Percentiles rank a stretch among this genome's conserved stretches.
Conservation (phyloP, 1,139 yeast species). For the Kodamaea anthophila region DNA sequence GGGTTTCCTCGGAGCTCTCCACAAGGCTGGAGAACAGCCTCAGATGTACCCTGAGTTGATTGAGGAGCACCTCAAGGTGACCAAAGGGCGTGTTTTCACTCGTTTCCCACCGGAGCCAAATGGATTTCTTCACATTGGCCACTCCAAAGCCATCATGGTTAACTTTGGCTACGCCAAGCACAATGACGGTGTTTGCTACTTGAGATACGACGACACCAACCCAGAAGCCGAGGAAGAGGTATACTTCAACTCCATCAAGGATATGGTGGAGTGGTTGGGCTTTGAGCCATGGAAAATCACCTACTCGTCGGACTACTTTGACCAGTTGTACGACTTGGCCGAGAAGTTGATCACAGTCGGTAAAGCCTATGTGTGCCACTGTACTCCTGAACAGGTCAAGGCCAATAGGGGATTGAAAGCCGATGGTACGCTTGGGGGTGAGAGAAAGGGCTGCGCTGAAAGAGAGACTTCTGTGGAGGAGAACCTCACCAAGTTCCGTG, state of each 20-base stretch:
- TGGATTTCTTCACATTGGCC: conserved; percentile 95
- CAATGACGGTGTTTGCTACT: conserved; percentile 79
- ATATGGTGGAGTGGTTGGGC: conserved; percentile 90
- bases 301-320: conserved; percentile 93
- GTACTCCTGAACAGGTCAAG: conserved; percentile 88
- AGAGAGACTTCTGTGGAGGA: conserved; percentile 66
- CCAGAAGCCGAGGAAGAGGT: conserved; percentile 98
- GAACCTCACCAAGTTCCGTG: conserved; percentile 73
- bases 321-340: conserved; percentile 79
- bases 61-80: conserved; percentile 69
- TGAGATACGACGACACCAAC: conserved; percentile 95
- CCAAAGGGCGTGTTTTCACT: conserved; percentile 79
- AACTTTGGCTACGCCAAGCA: conserved; percentile 91
- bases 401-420: conserved; percentile 82
- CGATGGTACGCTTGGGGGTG: conserved; percentile 92
- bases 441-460: conserved; percentile 76
- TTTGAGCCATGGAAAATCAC: conserved; percentile 90
- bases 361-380: conserved; percentile 87
- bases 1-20: conserved; percentile 93
- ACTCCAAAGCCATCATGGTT: conserved; percentile 94
- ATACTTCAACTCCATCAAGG: conserved; percentile 76
- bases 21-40: conserved; percentile 91
- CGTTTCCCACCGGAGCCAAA: conserved; percentile 99
- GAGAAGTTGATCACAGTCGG: conserved; percentile 65
- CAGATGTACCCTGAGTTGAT: conserved; percentile 83